These are phyloP conservation scores for Oehlia diaphana DNA, from an alignment of 192 early-diverging fungal species.

Conservation along the genomic window DNA sequence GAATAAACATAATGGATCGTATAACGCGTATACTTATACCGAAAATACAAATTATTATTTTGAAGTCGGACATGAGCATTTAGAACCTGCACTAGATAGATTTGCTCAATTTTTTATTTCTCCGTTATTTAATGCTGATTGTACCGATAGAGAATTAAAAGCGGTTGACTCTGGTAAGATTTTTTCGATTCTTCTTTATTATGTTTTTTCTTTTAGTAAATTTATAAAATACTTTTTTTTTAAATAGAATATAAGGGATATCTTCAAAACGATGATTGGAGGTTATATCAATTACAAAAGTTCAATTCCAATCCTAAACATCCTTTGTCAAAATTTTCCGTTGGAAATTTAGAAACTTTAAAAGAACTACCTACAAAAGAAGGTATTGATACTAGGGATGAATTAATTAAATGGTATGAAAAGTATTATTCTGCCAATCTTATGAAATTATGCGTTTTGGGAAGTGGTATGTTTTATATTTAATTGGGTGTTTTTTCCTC, in stretches of 20 bases:
- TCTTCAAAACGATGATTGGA: slow-evolving; percentile 88
- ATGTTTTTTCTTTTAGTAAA: not conserved
- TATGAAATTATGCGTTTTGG: slow-evolving; percentile 90
- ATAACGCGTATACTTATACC: slow-evolving; percentile 77
- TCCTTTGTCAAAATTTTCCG: slow-evolving; percentile 89
- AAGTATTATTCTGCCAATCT: slow-evolving; percentile 94
- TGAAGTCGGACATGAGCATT: slow-evolving; percentile 63
- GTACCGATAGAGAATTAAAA: slow-evolving; percentile 89
- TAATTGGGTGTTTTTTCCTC: too few relatives aligned
- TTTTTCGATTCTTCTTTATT: not conserved
- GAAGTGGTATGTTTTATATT: slow-evolving; percentile 51
- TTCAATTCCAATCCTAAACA: slow-evolving; percentile 73
- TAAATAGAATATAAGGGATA: slow-evolving; percentile 88
- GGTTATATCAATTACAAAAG: slow-evolving; percentile 86
- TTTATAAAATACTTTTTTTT: not conserved
- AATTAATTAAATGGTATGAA: slow-evolving; percentile 84
- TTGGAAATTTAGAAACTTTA: slow-evolving; percentile 87
- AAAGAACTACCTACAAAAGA: slow-evolving; percentile 58
- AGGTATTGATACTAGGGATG: slow-evolving; percentile 80
- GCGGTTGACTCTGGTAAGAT: slow-evolving; percentile 86
- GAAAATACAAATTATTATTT: slow-evolving; percentile 91
- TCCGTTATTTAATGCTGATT: slow-evolving; percentile 83
- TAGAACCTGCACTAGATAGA: slow-evolving; percentile 62
- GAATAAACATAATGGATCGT: slow-evolving; percentile 71
- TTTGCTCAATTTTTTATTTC: slow-evolving; percentile 94